A percentile compares a stretch with the other conserved stretches of the same genome.
Evolutionary conservation across 805 yeast species (phyloP).

Genomic region (Candida montana): DNA sequence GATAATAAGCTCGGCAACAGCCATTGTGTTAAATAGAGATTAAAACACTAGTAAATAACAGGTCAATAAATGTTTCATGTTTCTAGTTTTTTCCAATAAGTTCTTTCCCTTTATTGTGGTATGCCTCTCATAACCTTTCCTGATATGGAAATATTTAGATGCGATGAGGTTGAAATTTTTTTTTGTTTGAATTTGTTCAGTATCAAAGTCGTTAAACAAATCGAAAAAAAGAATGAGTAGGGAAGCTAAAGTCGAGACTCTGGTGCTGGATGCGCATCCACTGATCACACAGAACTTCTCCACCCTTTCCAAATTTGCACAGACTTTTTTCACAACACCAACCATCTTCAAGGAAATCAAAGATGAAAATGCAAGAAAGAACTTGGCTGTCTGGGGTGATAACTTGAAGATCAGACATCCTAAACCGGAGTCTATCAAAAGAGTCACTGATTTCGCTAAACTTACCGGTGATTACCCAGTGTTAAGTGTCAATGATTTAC

Average conservation of each 20-base stretch:
- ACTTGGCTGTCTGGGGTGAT: constrained; percentile 78
- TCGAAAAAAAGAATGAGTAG: constrained; percentile 2
- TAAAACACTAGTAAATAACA: no score
- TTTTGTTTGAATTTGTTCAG: not conserved
- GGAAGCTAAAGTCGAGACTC: constrained; percentile 19
- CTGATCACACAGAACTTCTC: constrained; percentile 80
- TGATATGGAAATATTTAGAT: not conserved
- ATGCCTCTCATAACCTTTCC: constrained; percentile 3
- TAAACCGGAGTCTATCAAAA: constrained; percentile 50
- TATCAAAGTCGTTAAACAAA: no score
- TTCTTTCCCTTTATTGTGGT: not conserved
- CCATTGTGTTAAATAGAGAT: constrained; percentile 19
- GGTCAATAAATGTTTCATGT: no score
- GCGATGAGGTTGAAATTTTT: constrained; percentile 9
- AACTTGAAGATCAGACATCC: constrained; percentile 73
- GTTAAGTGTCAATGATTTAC: constrained; percentile 85
- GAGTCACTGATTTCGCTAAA: constrained; percentile 71
- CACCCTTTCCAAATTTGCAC: constrained; percentile 64
- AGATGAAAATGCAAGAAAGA: constrained; percentile 79
- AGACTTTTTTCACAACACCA: constrained; percentile 80
- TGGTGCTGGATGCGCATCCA: constrained; percentile 94
- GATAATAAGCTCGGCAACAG: constrained; percentile 28
- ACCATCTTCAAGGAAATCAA: constrained; percentile 83
- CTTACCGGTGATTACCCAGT: constrained; percentile 90
- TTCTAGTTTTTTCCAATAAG: not conserved